Evolutionary conservation across 2,329 filamentous ascomycete species (phyloP), one percentile per base, ranked within the genome.

Genomic region (Penicillium sp.): DNA sequence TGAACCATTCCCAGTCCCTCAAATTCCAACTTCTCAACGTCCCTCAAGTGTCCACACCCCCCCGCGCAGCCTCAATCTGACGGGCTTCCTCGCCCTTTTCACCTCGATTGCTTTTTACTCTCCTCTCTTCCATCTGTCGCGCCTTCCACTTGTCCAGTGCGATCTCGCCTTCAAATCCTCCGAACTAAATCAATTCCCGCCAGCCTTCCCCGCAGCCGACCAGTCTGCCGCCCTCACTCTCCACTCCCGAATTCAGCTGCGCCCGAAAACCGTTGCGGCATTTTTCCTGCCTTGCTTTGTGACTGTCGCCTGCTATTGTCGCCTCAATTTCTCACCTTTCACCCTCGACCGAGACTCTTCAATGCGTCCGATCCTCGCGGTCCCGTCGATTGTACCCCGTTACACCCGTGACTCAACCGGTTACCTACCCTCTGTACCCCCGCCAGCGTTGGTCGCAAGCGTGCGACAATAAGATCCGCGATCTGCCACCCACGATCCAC

Each of bases 191-290:
- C 31, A 53, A 52, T 58, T 63, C 28, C 57, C 49, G 54, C 43
- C 57, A 47, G 54, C 43, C 55, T 67, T 68, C 66, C 67, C 66
- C 67, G 67, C 67, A 68, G 62, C 60, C 63, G 60, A 63, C 34
- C 45, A 59, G 49, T 52, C 54, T 51, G 55, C 50, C 53, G 37
- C 58, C 55, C 22, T 52, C 49, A 28, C 65, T 65, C 64, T 69
- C 64, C 67, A 67, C 67, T 69, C 60, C 61, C 61, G 55, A 66
- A 60, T 61, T 52, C 63, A 67, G 59, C 60, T 62, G 54, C 61
- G 42, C 58, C 62, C 60, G 54, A 63, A 17, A 52, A 64, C 60
- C 54, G 55, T 67, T 69, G 65, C 65, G 67, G 62, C 57, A 67
- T 65, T 69, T 68, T 63, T 53, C 59, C 64, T 28, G 15, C 49